Conservation (phyloP, 495 filamentous ascomycete genomes). For the Pyrenula aspistea region DNA sequence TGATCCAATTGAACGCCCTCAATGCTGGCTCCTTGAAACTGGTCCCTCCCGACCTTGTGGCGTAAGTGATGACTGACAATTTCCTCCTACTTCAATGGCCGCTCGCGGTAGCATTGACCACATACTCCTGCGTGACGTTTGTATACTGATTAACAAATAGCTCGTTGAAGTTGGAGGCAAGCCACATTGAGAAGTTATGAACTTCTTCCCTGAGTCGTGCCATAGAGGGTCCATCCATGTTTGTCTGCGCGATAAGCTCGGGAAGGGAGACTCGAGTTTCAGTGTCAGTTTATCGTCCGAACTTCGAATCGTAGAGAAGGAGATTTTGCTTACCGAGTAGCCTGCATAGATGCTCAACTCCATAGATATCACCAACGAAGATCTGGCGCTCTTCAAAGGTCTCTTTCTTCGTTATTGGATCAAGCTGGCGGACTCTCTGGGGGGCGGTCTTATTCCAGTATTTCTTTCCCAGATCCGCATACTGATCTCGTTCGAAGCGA, state of each 20-base stretch:
- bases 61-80: too few relatives aligned
- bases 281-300: not conserved
- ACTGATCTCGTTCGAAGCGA: conserved; percentile 81
- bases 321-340: conserved; percentile 59
- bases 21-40: too few relatives aligned
- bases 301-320: not conserved
- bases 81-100: conserved; percentile 13
- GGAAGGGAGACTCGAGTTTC: conserved; percentile 63
- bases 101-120: conserved; percentile 35
- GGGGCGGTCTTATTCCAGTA: conserved; percentile 11
- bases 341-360: conserved; percentile 79
- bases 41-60: too few relatives aligned
- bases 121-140: conserved; percentile 45
- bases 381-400: conserved; percentile 47
- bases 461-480: conserved; percentile 53
- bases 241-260: conserved; percentile 89
- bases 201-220: conserved; percentile 81
- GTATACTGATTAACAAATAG: conserved; percentile 77
- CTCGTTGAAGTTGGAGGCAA: conserved; percentile 55
- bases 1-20: too few relatives aligned
- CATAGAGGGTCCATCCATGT: conserved; percentile 88
- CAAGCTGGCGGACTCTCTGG: conserved; percentile 24
- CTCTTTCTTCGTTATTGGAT: conserved; percentile 20
- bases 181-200: conserved; percentile 65
- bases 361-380: conserved; percentile 62